Conservation (phyloP, 495 filamentous ascomycete genomes). For the Aspergillus steynii region DNA sequence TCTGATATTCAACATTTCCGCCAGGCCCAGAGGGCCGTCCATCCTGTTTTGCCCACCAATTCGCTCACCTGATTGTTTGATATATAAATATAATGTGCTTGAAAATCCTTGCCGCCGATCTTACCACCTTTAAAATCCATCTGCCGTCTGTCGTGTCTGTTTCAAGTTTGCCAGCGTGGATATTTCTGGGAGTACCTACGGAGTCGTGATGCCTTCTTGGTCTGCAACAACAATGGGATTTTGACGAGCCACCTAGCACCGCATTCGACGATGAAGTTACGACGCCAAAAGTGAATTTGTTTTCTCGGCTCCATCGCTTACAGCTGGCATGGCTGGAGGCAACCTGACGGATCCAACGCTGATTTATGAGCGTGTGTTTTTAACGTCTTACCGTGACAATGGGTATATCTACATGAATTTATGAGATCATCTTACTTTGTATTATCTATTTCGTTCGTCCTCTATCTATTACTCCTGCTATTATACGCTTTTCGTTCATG, state of each 20-base stretch:
- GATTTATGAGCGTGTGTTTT: not conserved
- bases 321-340: not conserved
- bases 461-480: not conserved
- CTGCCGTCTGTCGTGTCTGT: not conserved
- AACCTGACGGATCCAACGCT: not conserved
- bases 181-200: not conserved
- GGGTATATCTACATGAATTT: not conserved
- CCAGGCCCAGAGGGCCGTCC: not conserved
- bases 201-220: not conserved
- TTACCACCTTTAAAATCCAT: not conserved
- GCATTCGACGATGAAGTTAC: not conserved
- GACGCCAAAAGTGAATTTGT: not conserved
- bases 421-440: not conserved
- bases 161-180: not conserved
- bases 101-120: not conserved
- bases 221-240: too few relatives aligned
- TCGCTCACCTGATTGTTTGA: not conserved
- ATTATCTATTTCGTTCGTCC: not conserved
- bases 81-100: not conserved
- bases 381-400: not conserved
- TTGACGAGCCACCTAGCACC: too few relatives aligned
- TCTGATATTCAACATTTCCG: not conserved
- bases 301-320: not conserved
- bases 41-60: not conserved
- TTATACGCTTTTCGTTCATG: not conserved